Evolutionary conservation across 129 eudicot species (phyloP).

Genomic region (Oenanthe sinensis): DNA sequence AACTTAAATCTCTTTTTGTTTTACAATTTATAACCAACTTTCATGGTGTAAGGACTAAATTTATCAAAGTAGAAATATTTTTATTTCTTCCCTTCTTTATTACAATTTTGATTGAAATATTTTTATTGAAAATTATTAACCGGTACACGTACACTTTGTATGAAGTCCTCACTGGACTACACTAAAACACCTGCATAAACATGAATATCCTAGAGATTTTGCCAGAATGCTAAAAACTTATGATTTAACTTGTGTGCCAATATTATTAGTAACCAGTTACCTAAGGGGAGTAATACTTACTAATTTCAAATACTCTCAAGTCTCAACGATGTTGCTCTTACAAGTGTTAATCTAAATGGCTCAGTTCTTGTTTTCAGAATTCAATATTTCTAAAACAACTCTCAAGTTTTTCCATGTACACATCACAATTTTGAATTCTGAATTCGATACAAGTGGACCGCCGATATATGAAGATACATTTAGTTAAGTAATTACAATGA

Average conservation of each 20-base stretch:
- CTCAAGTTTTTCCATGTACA: not conserved
- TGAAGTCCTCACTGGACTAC: too few relatives aligned
- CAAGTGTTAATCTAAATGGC: not conserved
- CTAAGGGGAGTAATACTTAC: not conserved
- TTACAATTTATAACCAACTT: too few relatives aligned
- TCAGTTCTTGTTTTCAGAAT: not conserved
- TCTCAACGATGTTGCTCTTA: not conserved
- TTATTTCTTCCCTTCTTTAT: too few relatives aligned
- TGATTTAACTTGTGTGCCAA: not conserved
- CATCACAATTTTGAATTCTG: not conserved
- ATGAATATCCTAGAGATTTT: not conserved
- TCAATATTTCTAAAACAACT: not conserved
- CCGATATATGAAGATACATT: not conserved
- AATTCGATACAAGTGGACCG: not conserved
- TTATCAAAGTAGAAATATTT: too few relatives aligned
- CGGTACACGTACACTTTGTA: too few relatives aligned
- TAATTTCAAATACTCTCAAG: not conserved
- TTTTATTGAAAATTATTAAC: too few relatives aligned
- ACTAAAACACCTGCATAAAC: not conserved
- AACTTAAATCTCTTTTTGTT: too few relatives aligned
- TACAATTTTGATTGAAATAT: too few relatives aligned
- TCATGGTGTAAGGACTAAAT: too few relatives aligned
- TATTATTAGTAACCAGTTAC: not conserved
- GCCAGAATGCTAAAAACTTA: not conserved
- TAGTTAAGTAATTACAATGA: not conserved